Evolutionary conservation across 192 early-diverging fungal genomes (phyloP), one percentile per base, ranked within the genome.

Genomic region (Podila minutissima): DNA sequence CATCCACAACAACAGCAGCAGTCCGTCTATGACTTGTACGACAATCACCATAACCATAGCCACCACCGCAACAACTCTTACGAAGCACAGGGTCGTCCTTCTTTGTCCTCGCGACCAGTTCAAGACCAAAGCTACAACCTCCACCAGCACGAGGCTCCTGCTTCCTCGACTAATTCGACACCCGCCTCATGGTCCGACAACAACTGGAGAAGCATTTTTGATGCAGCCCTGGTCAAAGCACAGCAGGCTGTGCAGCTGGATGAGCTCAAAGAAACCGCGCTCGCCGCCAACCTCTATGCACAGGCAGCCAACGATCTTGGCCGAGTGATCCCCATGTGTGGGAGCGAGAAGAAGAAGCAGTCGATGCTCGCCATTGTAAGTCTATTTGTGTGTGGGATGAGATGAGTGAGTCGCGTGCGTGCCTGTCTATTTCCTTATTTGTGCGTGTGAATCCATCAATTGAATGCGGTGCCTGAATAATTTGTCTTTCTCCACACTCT

Each of bases 291-390:
- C 57, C 53, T 81, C n/a, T 81, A 81, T 49, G 65, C 65, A 11
- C 77, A 81, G 37, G 77, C 77, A 15, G 77, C 67, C 4, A 69
- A 64, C 26, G 77, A 81, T 69, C 77, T 81, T 13, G 77, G 71
- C 11, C 65, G 77, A 55, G 77, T 81, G 28, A 81, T 81, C 15
- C 77, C 77, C 32, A 28, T 81, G 67, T 81, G 77, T 32, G 66
- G 66, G 10, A 81, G 66, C 28, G 77, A 81, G 26, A 81, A 81
- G 55, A 81, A 81, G 71, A 81, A 81, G 58, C 70, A 81, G 37
- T 81, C 77, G 19, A 81, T 81, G 77, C 61, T 81, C 28, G 71
- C 77, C 2, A 81, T 81, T 31, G 77, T 81, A 81, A 69, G 77
- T 72, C 13, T 12, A 26, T 41, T 24, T 37, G 62, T n/a, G 24